Conservation (phyloP, 1,284 basidiomycete species). For the Pyrrhoderma lamaoense region DNA sequence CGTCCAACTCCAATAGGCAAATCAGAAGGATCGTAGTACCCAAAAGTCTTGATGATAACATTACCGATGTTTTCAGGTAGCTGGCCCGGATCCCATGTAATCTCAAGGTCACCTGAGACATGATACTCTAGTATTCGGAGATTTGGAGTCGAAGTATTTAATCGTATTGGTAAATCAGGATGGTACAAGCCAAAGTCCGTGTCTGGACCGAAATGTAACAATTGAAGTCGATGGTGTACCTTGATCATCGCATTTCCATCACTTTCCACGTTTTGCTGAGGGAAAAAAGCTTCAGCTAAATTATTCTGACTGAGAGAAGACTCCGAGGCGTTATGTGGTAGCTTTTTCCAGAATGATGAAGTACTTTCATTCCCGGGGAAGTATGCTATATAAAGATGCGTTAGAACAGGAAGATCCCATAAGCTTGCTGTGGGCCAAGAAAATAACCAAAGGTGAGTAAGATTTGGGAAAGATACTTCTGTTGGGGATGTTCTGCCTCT, state of each 20-base stretch:
- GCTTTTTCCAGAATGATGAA: not conserved
- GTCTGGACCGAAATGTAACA: constrained; percentile 7
- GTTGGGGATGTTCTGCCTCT: constrained; percentile 5
- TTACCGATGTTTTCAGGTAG: not conserved
- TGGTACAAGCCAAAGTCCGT: constrained; percentile 10
- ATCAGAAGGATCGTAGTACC: not conserved
- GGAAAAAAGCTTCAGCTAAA: not conserved
- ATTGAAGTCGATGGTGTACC: not conserved
- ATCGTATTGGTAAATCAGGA: constrained; percentile 4
- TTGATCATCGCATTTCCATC: not conserved
- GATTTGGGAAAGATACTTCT: not conserved
- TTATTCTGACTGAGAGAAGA: not conserved
- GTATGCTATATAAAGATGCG: constrained; percentile 4
- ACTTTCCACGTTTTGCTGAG: not conserved
- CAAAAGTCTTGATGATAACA: constrained; percentile 1
- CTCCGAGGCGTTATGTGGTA: not conserved
- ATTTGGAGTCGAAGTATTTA: not conserved
- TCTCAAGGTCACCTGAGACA: constrained; percentile 2
- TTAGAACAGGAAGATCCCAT: constrained; percentile 4
- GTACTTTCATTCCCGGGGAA: constrained; percentile 4
- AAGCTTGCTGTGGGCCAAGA: constrained; percentile 7
- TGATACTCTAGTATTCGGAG: constrained; percentile 3
- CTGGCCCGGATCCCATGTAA: constrained; percentile 2
- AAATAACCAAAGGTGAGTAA: constrained; percentile 8
- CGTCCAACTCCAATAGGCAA: too few species aligned